These are phyloP conservation scores for Rutidosis leptorrhynchoides DNA, from an alignment of 129 eudicot species.

Conservation along the genomic window DNA sequence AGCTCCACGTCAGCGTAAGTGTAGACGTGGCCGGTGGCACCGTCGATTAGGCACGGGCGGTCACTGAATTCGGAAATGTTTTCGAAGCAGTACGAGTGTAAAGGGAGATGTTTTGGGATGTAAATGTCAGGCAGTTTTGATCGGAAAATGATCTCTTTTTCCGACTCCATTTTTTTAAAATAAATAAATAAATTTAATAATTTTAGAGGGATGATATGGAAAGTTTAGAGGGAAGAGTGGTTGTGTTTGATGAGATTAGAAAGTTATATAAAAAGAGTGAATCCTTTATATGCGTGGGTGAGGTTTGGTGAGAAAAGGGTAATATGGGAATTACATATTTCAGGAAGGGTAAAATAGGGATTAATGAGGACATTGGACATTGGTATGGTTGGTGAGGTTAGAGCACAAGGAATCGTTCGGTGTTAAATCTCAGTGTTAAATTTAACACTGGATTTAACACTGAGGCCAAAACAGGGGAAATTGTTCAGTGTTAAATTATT, in stretches of 20 bases:
- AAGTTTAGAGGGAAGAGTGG: conserved; percentile 5
- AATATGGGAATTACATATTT: conserved; percentile 30
- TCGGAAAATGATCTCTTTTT: conserved; percentile 63
- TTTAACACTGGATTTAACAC: too few relatives aligned
- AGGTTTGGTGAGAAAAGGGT: conserved; percentile 37
- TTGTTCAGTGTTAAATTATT: too few relatives aligned
- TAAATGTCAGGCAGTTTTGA: conserved; percentile 85
- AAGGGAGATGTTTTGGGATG: conserved; percentile 81
- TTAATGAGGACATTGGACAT: not conserved
- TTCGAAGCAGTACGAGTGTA: conserved; percentile 83
- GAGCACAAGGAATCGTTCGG: too few relatives aligned
- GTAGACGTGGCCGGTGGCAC: conserved; percentile 50
- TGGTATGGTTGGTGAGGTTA: conserved; percentile 18
- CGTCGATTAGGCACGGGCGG: conserved; percentile 72
- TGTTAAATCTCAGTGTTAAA: too few relatives aligned
- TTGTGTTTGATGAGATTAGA: conserved; percentile 10
- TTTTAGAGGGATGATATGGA: not conserved
- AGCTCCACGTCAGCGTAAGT: conserved; percentile 73
- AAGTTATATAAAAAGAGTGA: not conserved
- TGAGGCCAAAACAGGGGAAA: too few relatives aligned
- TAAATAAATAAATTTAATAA: not conserved
- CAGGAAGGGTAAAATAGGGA: conserved; percentile 33
- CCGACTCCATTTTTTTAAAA: conserved; percentile 29
- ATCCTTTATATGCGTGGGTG: conserved; percentile 26
- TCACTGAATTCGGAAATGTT: conserved; percentile 46